A percentile compares a stretch with the other conserved stretches of the same genome.
Evolutionary conservation across 192 early-diverging fungal genomes (phyloP).

Genomic region (Coemansia sp.): DNA sequence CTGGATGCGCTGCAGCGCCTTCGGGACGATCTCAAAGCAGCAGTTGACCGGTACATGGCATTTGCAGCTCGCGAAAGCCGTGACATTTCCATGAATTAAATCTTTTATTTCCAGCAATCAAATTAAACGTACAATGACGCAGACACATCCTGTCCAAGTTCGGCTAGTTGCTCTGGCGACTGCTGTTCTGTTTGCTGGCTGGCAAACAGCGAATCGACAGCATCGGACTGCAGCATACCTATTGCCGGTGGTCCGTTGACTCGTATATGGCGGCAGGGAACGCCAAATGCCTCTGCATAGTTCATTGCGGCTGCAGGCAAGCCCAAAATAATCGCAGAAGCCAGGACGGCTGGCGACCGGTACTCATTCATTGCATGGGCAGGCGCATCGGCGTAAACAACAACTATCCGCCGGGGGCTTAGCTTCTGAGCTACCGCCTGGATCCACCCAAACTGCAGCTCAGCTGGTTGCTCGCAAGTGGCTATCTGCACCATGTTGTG

Average conservation of each 20-base stretch:
- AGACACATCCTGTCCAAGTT: slow-evolving; percentile 14
- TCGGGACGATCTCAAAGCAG: slow-evolving; percentile 12
- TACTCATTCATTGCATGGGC: slow-evolving; percentile 8
- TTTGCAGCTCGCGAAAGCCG: slow-evolving; percentile 44
- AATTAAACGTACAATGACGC: slow-evolving; percentile 35
- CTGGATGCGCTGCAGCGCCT: slow-evolving; percentile 27
- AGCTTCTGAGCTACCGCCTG: slow-evolving; percentile 14
- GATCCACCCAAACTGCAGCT: slow-evolving; percentile 48
- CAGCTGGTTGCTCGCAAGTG: slow-evolving; percentile 9
- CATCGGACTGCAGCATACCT: neutral
- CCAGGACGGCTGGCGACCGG: slow-evolving; percentile 42
- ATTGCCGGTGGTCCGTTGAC: neutral
- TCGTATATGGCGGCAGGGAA: slow-evolving; percentile 34
- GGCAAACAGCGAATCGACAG: slow-evolving; percentile 29
- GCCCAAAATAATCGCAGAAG: slow-evolving; percentile 26
- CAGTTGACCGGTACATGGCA: slow-evolving; percentile 38
- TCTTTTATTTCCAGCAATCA: neutral
- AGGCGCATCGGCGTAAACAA: slow-evolving; percentile 6
- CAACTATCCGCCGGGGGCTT: slow-evolving; percentile 19
- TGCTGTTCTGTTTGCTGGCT: neutral
- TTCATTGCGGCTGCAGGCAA: slow-evolving; percentile 44
- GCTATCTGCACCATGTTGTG: slow-evolving; percentile 18
- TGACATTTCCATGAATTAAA: slow-evolving; percentile 15
- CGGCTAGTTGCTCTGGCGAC: neutral
- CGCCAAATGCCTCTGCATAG: slow-evolving; percentile 22